A percentile compares a stretch with the other conserved stretches of the same genome.
Conservation (phyloP, 1,284 basidiomycete species). For the Ustilago vetiveriae region DNA sequence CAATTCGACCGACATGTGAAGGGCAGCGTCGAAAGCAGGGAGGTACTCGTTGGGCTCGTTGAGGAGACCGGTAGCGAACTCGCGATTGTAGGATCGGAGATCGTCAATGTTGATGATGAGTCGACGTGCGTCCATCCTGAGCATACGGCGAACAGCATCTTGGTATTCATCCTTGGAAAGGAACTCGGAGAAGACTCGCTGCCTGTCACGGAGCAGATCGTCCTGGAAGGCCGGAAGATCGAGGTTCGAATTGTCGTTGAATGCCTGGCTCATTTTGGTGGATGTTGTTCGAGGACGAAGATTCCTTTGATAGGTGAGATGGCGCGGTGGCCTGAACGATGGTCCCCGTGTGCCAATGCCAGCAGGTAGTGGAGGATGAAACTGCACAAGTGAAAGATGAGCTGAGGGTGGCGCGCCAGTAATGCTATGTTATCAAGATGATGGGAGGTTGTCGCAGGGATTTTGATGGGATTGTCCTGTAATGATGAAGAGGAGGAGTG, state of each 20-base stretch:
- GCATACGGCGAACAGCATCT: conserved; percentile 84
- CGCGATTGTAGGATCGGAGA: conserved; percentile 88
- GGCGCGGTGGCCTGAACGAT: conserved; percentile 7
- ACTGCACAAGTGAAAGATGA: no score
- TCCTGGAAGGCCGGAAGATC: conserved; percentile 60
- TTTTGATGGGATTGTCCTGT: no score
- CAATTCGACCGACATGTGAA: conserved; percentile 79
- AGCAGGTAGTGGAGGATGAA: no score
- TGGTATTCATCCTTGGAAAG: conserved; percentile 79
- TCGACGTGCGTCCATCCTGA: conserved; percentile 83
- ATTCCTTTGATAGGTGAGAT: not conserved
- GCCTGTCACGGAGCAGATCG: conserved; percentile 60
- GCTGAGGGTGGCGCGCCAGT: no score
- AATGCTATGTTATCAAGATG: no score
- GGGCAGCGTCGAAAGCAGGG: conserved; percentile 90
- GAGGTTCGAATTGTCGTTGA: conserved; percentile 40
- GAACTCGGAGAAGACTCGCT: conserved; percentile 84
- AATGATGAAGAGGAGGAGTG: no score
- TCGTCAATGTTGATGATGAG: conserved; percentile 97
- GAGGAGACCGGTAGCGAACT: conserved; percentile 73
- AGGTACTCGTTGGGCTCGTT: conserved; percentile 87
- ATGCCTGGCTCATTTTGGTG: conserved; percentile 39
- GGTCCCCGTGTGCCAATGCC: no score
- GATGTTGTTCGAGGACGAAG: no score
- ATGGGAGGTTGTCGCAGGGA: no score